These are phyloP conservation scores for Ascochyta koolunga DNA, from an alignment of 2,329 filamentous ascomycete species.

Conservation along the genomic window DNA sequence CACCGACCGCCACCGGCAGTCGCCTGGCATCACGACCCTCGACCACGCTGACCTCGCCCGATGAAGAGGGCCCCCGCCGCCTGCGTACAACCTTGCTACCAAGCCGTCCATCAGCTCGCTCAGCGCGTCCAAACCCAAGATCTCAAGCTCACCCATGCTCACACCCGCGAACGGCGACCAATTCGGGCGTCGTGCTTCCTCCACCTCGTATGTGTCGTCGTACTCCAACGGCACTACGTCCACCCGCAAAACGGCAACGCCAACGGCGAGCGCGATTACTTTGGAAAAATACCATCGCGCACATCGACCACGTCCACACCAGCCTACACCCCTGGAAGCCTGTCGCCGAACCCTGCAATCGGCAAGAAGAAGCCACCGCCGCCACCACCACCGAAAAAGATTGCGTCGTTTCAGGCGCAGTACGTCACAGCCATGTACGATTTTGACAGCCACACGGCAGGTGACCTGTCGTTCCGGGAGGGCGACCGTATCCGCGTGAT, in stretches of 20 bases:
- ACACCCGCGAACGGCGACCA: constrained; percentile 39
- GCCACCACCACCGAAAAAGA: constrained; percentile 69
- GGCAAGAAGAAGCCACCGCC: constrained; percentile 78
- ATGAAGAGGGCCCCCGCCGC: constrained; percentile 35
- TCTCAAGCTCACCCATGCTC: constrained; percentile 43
- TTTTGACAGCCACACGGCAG: constrained; percentile 71
- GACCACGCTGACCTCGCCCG: constrained; percentile 30
- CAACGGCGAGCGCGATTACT: constrained; percentile 43
- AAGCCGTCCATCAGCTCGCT: constrained; percentile 46
- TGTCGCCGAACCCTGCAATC: constrained; percentile 51
- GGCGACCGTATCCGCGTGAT: constrained; percentile 78
- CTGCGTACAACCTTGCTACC: constrained; percentile 36
- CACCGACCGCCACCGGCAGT: constrained; percentile 36
- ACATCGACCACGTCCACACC: constrained; percentile 39
- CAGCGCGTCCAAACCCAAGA: constrained; percentile 41
- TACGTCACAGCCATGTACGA: constrained; percentile 77
- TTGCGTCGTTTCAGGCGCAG: constrained; percentile 56
- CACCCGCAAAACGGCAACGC: background rate
- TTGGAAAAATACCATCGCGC: constrained; percentile 52
- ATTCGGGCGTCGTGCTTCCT: constrained; percentile 39
- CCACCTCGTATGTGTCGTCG: constrained; percentile 40
- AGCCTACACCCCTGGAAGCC: constrained; percentile 30
- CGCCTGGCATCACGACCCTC: constrained; percentile 37
- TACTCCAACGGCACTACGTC: constrained; percentile 32
- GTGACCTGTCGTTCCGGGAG: constrained; percentile 76